phyloP scores from a whole-genome alignment of 179 eudicot species.

The Nepenthes alata region DNA sequence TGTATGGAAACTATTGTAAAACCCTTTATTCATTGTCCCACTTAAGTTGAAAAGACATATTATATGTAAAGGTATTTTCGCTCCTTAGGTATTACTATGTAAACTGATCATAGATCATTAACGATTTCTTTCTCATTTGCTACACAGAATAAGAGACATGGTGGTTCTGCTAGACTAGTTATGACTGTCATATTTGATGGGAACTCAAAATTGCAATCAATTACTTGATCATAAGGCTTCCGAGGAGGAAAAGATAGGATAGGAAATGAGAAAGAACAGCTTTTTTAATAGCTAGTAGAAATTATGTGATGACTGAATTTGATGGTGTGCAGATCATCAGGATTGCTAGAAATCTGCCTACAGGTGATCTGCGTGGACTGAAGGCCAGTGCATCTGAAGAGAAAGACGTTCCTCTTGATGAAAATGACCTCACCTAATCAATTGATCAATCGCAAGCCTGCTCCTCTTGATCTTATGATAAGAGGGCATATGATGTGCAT shows the following conservation, averaged over 20 bases:
- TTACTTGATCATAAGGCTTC: background rate
- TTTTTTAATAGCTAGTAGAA: background rate
- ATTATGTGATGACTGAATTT: background rate
- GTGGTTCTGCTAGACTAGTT: background rate
- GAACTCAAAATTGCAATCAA: background rate
- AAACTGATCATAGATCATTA: too few species aligned
- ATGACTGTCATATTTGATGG: background rate
- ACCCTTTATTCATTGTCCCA: too few species aligned
- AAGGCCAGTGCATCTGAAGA: conserved; percentile 24
- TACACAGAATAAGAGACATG: background rate
- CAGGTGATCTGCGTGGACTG: conserved; percentile 46
- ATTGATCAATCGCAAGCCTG: background rate
- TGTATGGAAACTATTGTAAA: too few species aligned
- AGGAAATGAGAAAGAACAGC: background rate
- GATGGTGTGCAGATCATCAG: conserved; percentile 37
- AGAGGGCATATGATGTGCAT: background rate
- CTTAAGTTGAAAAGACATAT: too few species aligned
- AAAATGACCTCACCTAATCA: conserved; percentile 61
- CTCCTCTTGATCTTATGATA: background rate
- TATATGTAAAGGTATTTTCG: too few species aligned
- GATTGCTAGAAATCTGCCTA: conserved; percentile 78
- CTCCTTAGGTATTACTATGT: too few species aligned
- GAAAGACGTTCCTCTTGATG: conserved; percentile 52
- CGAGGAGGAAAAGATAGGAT: background rate
- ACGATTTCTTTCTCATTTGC: too few species aligned